phyloP scores from a whole-genome alignment of 2,329 filamentous ascomycete genomes.

The Aspergillus oerlinghausenensis region DNA sequence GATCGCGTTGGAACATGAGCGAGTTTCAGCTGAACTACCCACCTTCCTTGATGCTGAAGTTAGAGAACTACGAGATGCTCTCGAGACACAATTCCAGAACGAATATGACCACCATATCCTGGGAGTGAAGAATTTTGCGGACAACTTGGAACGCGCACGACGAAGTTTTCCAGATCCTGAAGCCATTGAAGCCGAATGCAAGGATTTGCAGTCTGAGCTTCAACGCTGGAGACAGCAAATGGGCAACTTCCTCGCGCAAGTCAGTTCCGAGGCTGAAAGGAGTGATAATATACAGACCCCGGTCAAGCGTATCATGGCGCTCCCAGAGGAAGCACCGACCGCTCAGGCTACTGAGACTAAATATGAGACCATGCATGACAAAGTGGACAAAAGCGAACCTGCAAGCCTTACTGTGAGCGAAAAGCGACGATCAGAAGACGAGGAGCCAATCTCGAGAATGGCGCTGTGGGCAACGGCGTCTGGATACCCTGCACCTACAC shows the following conservation, averaged over 20 bases:
- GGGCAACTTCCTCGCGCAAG: background rate
- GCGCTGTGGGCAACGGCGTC: background rate
- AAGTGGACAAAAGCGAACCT: background rate
- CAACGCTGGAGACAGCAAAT: background rate
- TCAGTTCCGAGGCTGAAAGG: background rate
- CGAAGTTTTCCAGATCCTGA: background rate
- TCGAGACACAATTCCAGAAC: background rate
- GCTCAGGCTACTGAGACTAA: background rate
- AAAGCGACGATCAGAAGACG: background rate
- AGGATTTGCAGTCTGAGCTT: background rate
- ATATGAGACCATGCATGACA: background rate
- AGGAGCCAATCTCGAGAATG: background rate
- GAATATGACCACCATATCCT: background rate
- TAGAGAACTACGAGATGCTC: background rate
- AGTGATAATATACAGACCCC: background rate
- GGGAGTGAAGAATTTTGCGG: background rate
- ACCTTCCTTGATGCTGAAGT: background rate
- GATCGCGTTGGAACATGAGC: background rate
- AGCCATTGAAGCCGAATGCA: background rate
- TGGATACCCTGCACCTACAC: background rate
- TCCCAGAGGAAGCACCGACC: background rate
- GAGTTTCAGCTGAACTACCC: background rate
- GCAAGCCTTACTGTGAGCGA: background rate
- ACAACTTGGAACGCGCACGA: background rate
- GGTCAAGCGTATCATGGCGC: background rate